A percentile compares a stretch with the other conserved stretches of the same genome.
Evolutionary conservation across 2,329 filamentous ascomycete species (phyloP).

Genomic region (Neoascochyta sp.): DNA sequence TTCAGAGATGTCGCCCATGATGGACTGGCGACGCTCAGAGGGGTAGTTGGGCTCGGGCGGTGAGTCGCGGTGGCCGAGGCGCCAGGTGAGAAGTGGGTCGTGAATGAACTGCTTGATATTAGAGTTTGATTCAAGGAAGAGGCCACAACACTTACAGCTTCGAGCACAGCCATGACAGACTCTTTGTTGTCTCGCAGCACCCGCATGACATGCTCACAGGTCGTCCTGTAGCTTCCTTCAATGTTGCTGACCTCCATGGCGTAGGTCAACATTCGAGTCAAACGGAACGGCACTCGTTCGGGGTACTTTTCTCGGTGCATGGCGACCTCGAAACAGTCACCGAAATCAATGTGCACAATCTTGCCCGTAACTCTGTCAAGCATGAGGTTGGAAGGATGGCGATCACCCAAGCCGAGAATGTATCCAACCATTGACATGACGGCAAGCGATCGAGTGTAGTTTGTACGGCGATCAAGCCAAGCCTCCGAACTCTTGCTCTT

Average conservation of each 20-base stretch:
- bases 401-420: slow-evolving; percentile 91
- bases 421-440: slow-evolving; percentile 99
- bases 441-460: slow-evolving; percentile 92
- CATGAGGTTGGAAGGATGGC: slow-evolving; percentile 97
- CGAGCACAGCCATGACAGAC: slow-evolving; percentile 94
- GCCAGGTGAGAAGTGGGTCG: slow-evolving; percentile 97
- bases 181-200: slow-evolving; percentile 96
- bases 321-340: slow-evolving; percentile 98
- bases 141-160: slow-evolving; percentile 69
- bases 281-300: slow-evolving; percentile 92
- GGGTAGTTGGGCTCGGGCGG: slow-evolving; percentile 58
- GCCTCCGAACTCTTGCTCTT: slow-evolving; percentile 98
- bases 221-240: slow-evolving; percentile 96
- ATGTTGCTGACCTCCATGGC: slow-evolving; percentile 99
- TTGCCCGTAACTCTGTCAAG: slow-evolving; percentile 93
- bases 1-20: slow-evolving; percentile 48
- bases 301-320: slow-evolving; percentile 99
- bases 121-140: slow-evolving; percentile 2
- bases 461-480: slow-evolving; percentile 97
- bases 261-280: slow-evolving; percentile 98
- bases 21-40: slow-evolving; percentile 58
- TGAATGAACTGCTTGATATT: slow-evolving; percentile 75
- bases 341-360: slow-evolving; percentile 98
- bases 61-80: slow-evolving; percentile 64
- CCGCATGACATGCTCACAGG: slow-evolving; percentile 97